These are phyloP conservation scores for Groenewaldozyma sp. DNA, from an alignment of 1,139 yeast genomes.

Conservation along the genomic window DNA sequence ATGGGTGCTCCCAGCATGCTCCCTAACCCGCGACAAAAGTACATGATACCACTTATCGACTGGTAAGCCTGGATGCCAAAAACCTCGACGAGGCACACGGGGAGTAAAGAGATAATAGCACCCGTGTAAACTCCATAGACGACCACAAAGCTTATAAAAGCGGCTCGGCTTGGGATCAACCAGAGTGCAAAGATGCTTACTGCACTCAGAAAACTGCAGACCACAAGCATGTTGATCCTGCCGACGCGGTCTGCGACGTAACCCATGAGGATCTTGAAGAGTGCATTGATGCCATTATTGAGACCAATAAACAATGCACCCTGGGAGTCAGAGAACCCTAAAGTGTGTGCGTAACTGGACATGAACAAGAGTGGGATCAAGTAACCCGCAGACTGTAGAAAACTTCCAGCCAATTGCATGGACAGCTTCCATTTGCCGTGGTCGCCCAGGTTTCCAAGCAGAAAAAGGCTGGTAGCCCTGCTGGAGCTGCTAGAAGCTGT, in stretches of 20 bases:
- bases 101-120: constrained; percentile 35
- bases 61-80: constrained; percentile 28
- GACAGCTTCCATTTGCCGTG: constrained; percentile 21
- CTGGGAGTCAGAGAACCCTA: constrained; percentile 31
- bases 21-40: constrained; percentile 18
- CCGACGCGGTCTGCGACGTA: constrained; percentile 34
- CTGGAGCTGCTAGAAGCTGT: constrained; percentile 15
- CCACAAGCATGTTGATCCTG: constrained; percentile 33
- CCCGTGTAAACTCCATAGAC: constrained; percentile 26
- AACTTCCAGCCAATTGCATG: constrained; percentile 30
- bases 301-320: constrained; percentile 39
- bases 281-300: constrained; percentile 36
- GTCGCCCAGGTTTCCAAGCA: constrained; percentile 18
- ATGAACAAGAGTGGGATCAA: constrained; percentile 35
- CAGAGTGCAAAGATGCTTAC: constrained; percentile 31
- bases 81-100: constrained; percentile 34
- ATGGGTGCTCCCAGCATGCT: constrained; percentile 20
- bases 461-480: constrained; percentile 10
- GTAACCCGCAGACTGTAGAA: constrained; percentile 37
- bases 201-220: constrained; percentile 32
- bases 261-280: constrained; percentile 34
- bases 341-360: constrained; percentile 35
- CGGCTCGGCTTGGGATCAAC: constrained; percentile 25
- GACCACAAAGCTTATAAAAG: constrained; percentile 34
- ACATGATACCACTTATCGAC: constrained; percentile 18